phyloP scores from a whole-genome alignment of 345 rosid genomes.

The Kernera saxatilis region DNA sequence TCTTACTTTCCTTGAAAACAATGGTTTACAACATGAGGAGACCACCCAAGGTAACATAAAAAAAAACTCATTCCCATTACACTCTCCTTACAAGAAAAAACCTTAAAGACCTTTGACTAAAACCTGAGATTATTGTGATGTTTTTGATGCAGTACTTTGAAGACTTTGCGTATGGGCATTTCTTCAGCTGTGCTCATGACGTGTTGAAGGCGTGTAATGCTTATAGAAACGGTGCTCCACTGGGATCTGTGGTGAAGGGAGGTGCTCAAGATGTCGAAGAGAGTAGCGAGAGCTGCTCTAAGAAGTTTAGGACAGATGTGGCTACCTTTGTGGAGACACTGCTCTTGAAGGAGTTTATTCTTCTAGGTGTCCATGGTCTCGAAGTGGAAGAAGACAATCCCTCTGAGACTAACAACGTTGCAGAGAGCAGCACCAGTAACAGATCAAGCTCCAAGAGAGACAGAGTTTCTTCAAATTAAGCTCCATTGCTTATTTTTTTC shows the following conservation, averaged over 20 bases:
- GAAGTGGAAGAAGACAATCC: constrained; percentile 18
- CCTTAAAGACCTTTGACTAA: neutral
- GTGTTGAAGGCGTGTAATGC: constrained; percentile 72
- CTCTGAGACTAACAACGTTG: neutral
- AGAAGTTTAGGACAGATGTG: constrained; percentile 38
- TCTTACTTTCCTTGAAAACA: constrained; percentile 57
- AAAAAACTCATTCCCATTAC: neutral
- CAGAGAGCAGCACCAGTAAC: constrained; percentile 10
- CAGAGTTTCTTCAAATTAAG: constrained; percentile 15
- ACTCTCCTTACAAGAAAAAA: neutral
- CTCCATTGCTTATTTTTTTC: neutral
- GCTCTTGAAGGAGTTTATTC: constrained; percentile 44
- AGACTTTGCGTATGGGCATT: constrained; percentile 70
- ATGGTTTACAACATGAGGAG: constrained; percentile 66
- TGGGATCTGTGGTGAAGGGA: constrained; percentile 54
- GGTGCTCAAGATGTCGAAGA: constrained; percentile 48
- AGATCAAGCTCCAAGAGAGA: constrained; percentile 21
- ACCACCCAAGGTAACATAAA: constrained; percentile 70
- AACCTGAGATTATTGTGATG: constrained; percentile 5
- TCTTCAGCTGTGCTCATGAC: constrained; percentile 52
- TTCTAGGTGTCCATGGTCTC: constrained; percentile 41
- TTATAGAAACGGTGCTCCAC: constrained; percentile 64
- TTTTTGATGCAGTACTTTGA: constrained; percentile 54
- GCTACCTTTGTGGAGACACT: constrained; percentile 29
- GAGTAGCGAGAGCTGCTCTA: constrained; percentile 41